These are phyloP conservation scores for Phytophthora colocasiae DNA, from an alignment of 352 stramenopile species.

Conservation along the genomic window DNA sequence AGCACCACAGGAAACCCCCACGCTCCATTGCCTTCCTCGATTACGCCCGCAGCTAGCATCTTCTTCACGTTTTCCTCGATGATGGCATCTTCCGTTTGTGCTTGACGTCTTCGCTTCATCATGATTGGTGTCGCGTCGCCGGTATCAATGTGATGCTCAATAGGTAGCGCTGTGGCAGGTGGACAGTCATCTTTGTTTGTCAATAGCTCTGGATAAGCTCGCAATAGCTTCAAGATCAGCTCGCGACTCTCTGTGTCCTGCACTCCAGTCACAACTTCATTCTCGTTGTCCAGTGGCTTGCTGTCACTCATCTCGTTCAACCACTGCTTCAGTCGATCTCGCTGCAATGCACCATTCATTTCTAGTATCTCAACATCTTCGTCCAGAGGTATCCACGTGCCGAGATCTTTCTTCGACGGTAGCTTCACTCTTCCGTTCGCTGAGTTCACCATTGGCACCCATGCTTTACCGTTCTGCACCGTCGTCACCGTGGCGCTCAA, in stretches of 20 bases:
- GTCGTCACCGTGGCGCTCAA: not conserved
- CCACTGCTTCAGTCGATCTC: not conserved
- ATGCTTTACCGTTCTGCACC: not conserved
- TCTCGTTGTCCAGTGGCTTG: too few species aligned
- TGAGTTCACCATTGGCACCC: not conserved
- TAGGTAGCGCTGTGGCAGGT: too few species aligned
- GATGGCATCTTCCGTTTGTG: not conserved
- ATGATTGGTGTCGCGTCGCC: too few species aligned
- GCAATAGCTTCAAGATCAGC: too few species aligned
- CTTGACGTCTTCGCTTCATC: not conserved
- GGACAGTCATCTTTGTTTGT: too few species aligned
- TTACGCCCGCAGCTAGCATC: not conserved
- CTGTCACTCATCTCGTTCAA: not conserved
- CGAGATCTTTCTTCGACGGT: slow-evolving; percentile 3
- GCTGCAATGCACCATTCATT: not conserved
- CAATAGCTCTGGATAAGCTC: too few species aligned
- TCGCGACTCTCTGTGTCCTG: too few species aligned
- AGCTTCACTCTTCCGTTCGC: not conserved
- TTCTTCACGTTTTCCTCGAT: too few species aligned
- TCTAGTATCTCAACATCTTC: not conserved
- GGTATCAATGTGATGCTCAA: too few species aligned
- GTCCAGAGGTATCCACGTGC: slow-evolving; percentile 1
- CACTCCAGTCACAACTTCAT: too few species aligned
- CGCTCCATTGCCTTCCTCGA: not conserved
- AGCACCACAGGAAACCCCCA: not conserved